Base-by-base conservation (phyloP, 2,329 filamentous ascomycete species). In the Claviceps purpurea region DNA sequence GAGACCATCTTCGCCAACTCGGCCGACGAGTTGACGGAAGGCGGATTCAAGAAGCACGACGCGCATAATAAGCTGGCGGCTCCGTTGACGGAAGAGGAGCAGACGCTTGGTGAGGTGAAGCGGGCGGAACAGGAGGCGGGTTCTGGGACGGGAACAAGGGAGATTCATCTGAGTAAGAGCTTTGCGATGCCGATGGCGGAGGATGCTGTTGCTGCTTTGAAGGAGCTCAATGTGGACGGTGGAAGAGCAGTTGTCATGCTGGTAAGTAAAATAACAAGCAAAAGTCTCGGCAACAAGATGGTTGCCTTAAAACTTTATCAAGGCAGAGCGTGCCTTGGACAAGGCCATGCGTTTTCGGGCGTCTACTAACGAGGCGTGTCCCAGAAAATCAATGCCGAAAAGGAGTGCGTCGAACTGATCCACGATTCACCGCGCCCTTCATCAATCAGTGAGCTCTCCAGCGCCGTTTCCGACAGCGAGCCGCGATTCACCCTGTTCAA, bases 401-500 rank as follows among this genome's bases (percentile, higher is more conserved):
- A 76, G 30, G 87, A 93, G 68, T 77, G 75, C 3, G 76, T 91
- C 57, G 79, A 84, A 61, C 75, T 91, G 11, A 80, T 81, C 7
- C 68, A 72, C 50, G 68, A 73, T 52, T 72, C 76, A 3, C 71
- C 74, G 1, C 66, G 72, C 0, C 74, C 77, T 1, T 71, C 76
- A 18, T 74, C 76, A 5, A 78, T 87, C 24, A 57, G 72, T 22
- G 75, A 80, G 38, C 76, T 91, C 4, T 69, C 77, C 0, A 62
- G 67, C 4, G 68, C 70, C 22, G 87, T 94, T 55, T 84, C 84
- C 5, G 57, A 74, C 10, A 75, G 73, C 20, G 84, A 89, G 65
- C 87, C 87, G 4, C 77, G 87, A 44, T 91, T 88, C 65, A 84
- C 82, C 6, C 89, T 93, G 64, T 93, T 84, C 73, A 77, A 82